Percentiles rank a stretch among this genome's conserved stretches.
phyloP scores from a whole-genome alignment of 345 rosid genomes.

The Eucalyptus viminalis region DNA sequence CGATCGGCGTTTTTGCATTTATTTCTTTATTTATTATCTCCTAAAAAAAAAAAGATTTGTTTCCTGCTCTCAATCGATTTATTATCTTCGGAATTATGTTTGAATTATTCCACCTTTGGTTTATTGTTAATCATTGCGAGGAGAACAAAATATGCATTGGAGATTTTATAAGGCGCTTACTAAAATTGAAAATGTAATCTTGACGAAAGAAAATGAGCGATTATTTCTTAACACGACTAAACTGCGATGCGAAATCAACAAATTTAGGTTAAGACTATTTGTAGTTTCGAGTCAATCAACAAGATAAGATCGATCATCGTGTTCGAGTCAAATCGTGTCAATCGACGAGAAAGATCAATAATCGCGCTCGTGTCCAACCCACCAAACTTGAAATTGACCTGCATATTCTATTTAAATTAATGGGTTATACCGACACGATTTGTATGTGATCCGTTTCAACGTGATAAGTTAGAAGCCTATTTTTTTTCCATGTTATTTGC shows the following conservation, averaged over 20 bases:
- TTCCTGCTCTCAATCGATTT: neutral
- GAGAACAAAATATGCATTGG: fast-evolving
- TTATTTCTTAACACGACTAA: neutral
- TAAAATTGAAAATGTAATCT: neutral
- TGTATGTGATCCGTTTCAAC: neutral
- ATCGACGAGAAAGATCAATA: neutral
- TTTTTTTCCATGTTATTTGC: neutral
- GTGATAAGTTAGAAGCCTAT: neutral
- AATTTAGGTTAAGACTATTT: neutral
- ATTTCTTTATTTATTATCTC: neutral
- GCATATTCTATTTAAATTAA: neutral
- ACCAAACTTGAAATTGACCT: neutral
- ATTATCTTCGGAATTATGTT: neutral
- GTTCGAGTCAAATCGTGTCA: neutral
- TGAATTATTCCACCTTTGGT: neutral
- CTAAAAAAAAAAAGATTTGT: neutral
- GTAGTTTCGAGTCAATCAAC: fast-evolving
- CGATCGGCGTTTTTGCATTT: neutral
- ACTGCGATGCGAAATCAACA: fast-evolving
- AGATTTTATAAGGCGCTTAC: neutral
- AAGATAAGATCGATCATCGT: neutral
- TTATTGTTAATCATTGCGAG: neutral
- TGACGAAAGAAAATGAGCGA: neutral
- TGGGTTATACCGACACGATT: neutral
- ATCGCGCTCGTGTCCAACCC: neutral